Percentiles rank a stretch among this genome's conserved stretches.
These are phyloP conservation scores for Castanea crenata DNA, from an alignment of 306 rosid species.

Conservation along the genomic window DNA sequence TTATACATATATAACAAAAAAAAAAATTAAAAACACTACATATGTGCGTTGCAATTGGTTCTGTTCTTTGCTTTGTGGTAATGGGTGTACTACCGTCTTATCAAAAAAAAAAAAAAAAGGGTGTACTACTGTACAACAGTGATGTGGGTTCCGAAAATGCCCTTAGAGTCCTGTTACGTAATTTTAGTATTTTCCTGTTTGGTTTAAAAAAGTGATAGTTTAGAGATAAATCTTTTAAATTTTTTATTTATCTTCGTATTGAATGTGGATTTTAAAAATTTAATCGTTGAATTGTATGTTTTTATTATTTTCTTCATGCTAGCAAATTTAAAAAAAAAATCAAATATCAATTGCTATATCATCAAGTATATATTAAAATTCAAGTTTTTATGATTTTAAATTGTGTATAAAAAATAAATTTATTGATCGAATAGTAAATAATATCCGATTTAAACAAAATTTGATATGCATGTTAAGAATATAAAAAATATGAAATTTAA, in stretches of 20 bases:
- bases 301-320: rapidly evolving
- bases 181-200: no score
- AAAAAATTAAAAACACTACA: no score
- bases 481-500: rapidly evolving
- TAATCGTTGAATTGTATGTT: rapidly evolving
- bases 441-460: no score
- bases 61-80: background rate
- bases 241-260: no score
- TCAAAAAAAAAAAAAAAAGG: no score
- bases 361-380: no score
- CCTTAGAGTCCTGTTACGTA: background rate
- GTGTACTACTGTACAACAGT: background rate
- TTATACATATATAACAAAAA: no score
- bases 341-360: rapidly evolving
- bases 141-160: background rate
- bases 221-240: rapidly evolving
- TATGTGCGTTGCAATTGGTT: background rate
- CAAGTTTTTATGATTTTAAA: no score
- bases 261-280: rapidly evolving
- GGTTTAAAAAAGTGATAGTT: no score
- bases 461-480: no score
- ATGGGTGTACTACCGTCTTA: background rate
- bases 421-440: no score
- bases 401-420: no score
- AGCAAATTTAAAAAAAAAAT: rapidly evolving